Evolutionary conservation across 306 rosid species (phyloP), one percentile per base, ranked within the genome.

Genomic region (Citrullus colocynthis): DNA sequence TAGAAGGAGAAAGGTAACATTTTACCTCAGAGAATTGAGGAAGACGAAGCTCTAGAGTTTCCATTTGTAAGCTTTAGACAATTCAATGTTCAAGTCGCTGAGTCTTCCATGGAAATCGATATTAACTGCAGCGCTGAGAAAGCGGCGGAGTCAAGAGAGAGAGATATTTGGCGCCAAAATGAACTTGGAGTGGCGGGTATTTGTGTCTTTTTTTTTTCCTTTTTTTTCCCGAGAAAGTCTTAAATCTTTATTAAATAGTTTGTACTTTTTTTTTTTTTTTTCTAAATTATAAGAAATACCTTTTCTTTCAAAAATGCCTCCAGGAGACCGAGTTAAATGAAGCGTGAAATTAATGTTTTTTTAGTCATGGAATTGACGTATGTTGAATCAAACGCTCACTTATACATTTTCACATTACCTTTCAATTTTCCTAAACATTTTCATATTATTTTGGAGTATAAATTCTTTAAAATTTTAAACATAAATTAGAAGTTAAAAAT

Each of bases 11-110:
- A 65, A 8, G 69, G 45, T n/a, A 9, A 10, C 6, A 0, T 0
- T 16, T 55, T 80, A 85, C 92, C 92, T 89, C 89, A 39, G 90
- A 87, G 85, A 89, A 89, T 66, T 85, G 92, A 78, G 92, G 90
- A 80, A 78, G 79, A 87, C 85, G 90, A 83, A 87, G 80, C 65
- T 83, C 86, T 76, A 78, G 20, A 75, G 80, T 49, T 13, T 75
- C 82, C 83, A 81, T 82, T 7, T 24, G 48, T 6, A 44, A 48
- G 18, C n/a, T 14, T 21, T 24, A 71, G 41, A 44, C 7, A 34
- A 24, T 48, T 24, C 58, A 24, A 45, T 4, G 41, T 14, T 45
- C 41, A 15, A 71, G 21, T 45, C 6, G 6, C 21, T 44, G 7
- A 71, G 16, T 45, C 76, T 12, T 71, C 76, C 76, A 48, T 71